Evolutionary conservation across 345 rosid genomes (phyloP).

Genomic region (Bruguiera sexangula): DNA sequence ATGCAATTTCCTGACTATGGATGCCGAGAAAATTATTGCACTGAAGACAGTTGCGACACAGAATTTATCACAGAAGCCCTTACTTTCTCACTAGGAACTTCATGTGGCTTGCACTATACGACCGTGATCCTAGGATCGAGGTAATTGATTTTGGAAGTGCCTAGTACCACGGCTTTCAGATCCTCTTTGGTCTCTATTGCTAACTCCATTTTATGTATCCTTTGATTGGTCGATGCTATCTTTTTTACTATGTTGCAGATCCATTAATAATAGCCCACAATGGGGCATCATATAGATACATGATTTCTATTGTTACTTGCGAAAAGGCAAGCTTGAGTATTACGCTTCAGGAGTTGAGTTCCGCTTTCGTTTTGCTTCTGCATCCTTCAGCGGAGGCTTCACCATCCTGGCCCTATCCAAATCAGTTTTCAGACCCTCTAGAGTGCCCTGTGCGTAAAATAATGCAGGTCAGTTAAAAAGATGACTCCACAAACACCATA

Average conservation of each 20-base stretch:
- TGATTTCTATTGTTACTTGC: neutral
- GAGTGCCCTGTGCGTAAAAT: constrained; percentile 41
- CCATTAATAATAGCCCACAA: constrained; percentile 8
- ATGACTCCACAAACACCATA: neutral
- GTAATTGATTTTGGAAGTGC: constrained; percentile 65
- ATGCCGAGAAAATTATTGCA: too few species aligned
- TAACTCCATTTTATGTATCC: constrained; percentile 72
- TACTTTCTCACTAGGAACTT: constrained; percentile 30
- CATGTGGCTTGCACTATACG: constrained; percentile 96
- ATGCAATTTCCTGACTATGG: too few species aligned
- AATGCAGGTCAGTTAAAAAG: constrained; percentile 16
- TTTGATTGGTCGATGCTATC: constrained; percentile 52
- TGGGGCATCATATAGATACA: constrained; percentile 1
- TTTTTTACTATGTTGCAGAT: constrained; percentile 65
- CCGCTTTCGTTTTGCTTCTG: constrained; percentile 43
- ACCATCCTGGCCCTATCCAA: constrained; percentile 81
- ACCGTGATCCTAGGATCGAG: constrained; percentile 95
- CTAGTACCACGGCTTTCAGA: constrained; percentile 44
- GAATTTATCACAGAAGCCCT: too few species aligned
- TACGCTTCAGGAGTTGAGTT: constrained; percentile 51
- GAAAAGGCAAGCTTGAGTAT: constrained; percentile 21
- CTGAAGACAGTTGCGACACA: too few species aligned
- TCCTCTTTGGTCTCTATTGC: constrained; percentile 74
- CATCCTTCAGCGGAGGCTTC: constrained; percentile 73
- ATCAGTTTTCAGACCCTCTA: constrained; percentile 65